These are phyloP conservation scores for Hyaloperonospora arabidopsidis DNA, from an alignment of 352 stramenopile genomes.

Conservation along the genomic window DNA sequence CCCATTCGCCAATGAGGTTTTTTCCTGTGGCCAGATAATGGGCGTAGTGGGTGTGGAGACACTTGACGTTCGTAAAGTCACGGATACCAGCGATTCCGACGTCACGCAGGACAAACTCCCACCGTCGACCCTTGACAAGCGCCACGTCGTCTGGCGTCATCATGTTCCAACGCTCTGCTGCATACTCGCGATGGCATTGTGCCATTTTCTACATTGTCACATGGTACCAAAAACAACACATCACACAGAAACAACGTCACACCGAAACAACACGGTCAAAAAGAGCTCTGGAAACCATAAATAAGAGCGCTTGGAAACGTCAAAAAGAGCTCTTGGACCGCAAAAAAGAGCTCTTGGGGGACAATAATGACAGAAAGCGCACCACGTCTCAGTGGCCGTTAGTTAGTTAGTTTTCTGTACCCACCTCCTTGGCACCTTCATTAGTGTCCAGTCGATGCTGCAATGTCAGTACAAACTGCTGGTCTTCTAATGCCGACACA, in stretches of 20 bases:
- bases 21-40: conserved; percentile 47
- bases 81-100: conserved; percentile 58
- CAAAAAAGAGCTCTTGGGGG: no score
- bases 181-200: conserved; percentile 41
- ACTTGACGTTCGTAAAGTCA: conserved; percentile 55
- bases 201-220: conserved; percentile 34
- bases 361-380: no score
- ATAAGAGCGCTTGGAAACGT: not conserved
- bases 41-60: conserved; percentile 67
- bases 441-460: conserved; percentile 35
- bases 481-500: conserved; percentile 49
- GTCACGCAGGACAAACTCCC: conserved; percentile 36
- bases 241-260: not conserved
- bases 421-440: conserved; percentile 29
- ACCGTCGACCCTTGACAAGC: conserved; percentile 33
- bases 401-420: not conserved
- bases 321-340: not conserved
- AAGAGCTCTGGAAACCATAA: not conserved
- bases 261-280: not conserved
- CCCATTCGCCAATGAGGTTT: conserved; percentile 55
- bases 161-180: conserved; percentile 39
- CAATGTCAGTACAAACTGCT: conserved; percentile 38
- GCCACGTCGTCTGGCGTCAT: conserved; percentile 34
- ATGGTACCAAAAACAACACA: no score
- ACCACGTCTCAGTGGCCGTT: no score